Percentiles rank a stretch among this genome's conserved stretches.
phyloP scores from a whole-genome alignment of 345 rosid species.

The Rhodamnia rubescens region DNA sequence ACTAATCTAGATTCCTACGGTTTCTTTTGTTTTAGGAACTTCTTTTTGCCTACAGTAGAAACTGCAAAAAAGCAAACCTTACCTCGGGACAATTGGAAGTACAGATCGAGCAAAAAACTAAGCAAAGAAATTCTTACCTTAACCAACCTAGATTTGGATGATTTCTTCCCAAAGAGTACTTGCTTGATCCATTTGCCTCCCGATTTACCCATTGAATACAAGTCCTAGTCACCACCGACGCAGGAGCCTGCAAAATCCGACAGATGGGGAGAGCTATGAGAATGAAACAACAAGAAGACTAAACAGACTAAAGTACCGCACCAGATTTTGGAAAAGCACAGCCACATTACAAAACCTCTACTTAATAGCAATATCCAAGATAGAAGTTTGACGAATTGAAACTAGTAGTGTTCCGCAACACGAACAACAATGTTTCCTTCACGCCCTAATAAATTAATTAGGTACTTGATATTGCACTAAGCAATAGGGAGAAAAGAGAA shows the following conservation, averaged over 20 bases:
- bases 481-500: neutral
- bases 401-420: neutral
- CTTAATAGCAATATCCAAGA: neutral
- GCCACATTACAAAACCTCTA: neutral
- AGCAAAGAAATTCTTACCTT: neutral
- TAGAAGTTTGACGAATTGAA: neutral
- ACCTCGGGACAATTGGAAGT: neutral
- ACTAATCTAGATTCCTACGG: neutral
- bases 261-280: neutral
- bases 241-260: neutral
- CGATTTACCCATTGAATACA: neutral
- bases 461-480: neutral
- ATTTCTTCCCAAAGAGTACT: neutral
- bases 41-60: neutral
- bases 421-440: neutral
- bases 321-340: neutral
- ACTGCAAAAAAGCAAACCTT: neutral
- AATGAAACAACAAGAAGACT: neutral
- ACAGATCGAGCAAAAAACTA: neutral
- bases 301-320: neutral
- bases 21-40: neutral
- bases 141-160: neutral
- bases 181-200: conserved; percentile 1
- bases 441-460: neutral
- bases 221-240: neutral